These are phyloP conservation scores for Gastrolobium villosum DNA, from an alignment of 306 rosid species.

Conservation along the genomic window DNA sequence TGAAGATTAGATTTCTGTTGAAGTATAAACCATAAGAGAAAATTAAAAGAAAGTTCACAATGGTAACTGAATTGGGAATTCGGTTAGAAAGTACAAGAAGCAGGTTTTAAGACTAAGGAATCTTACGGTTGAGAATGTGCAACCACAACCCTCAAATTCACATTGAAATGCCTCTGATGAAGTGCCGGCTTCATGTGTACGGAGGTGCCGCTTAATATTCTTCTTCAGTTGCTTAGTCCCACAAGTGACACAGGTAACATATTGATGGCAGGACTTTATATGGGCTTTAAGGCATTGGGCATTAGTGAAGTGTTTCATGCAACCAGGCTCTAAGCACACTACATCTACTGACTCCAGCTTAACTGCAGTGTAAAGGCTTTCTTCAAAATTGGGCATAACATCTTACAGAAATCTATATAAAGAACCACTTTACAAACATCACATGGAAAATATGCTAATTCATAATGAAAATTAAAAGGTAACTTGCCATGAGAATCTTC, in stretches of 20 bases:
- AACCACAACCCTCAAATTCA: slow-evolving; percentile 60
- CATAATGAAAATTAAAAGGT: background rate
- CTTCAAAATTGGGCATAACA: slow-evolving; percentile 30
- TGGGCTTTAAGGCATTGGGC: slow-evolving; percentile 71
- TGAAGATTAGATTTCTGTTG: slow-evolving; percentile 81
- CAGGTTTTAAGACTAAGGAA: background rate
- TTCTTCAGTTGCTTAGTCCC: slow-evolving; percentile 75
- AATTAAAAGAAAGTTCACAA: background rate
- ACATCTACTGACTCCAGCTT: slow-evolving; percentile 76
- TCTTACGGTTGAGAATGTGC: slow-evolving; percentile 74
- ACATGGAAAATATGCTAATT: background rate
- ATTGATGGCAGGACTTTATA: slow-evolving; percentile 73
- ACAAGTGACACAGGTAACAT: slow-evolving; percentile 70
- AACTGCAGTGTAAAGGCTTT: slow-evolving; percentile 55
- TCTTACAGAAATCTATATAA: background rate
- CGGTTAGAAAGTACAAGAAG: background rate
- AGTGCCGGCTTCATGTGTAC: slow-evolving; percentile 56
- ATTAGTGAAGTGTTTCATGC: slow-evolving; percentile 76
- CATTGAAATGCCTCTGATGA: slow-evolving; percentile 58
- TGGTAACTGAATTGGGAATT: background rate
- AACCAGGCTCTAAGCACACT: slow-evolving; percentile 72
- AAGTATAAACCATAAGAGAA: background rate
- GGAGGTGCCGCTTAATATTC: slow-evolving; percentile 79
- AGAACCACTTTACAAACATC: background rate
- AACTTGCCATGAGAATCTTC: slow-evolving; percentile 81